Percentiles rank a stretch among this genome's conserved stretches.
Conservation (phyloP, 768 basidiomycete species). For the Panaeolus papilionaceus region DNA sequence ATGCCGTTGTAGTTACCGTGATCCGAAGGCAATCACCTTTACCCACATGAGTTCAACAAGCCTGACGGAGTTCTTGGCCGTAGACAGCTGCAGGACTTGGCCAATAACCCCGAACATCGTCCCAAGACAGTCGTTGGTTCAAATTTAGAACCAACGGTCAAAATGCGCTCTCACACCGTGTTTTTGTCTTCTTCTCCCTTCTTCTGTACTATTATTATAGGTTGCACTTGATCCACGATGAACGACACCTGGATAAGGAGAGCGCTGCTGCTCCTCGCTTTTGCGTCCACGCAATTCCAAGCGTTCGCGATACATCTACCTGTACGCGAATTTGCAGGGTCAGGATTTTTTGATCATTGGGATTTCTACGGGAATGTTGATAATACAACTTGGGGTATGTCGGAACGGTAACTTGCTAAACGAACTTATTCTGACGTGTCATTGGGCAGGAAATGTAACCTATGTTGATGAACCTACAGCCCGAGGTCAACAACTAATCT, state of each 20-base stretch:
- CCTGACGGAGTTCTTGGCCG: background rate
- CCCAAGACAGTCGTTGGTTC: slow-evolving; percentile 9
- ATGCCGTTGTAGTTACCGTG: background rate
- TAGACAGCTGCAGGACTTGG: background rate
- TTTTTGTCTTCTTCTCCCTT: background rate
- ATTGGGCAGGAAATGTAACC: slow-evolving; percentile 60
- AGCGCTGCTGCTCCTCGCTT: background rate
- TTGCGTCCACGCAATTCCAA: background rate
- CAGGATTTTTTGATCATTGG: slow-evolving; percentile 43
- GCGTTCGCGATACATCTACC: background rate
- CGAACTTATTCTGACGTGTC: slow-evolving; percentile 1
- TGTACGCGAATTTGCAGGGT: slow-evolving; percentile 27
- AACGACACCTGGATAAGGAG: background rate
- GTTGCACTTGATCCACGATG: background rate
- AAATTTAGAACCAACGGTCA: background rate
- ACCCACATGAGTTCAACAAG: background rate
- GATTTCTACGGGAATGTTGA: slow-evolving; percentile 56
- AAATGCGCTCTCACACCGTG: background rate
- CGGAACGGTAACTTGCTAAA: background rate
- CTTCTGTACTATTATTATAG: slow-evolving; percentile 1
- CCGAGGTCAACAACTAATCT: slow-evolving; percentile 56
- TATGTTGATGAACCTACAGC: slow-evolving; percentile 60
- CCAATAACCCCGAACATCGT: background rate
- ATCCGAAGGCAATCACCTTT: background rate
- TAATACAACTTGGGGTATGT: slow-evolving; percentile 51